These are phyloP conservation scores for Phytophthora vignae DNA, from an alignment of 352 stramenopile genomes.

Conservation along the genomic window DNA sequence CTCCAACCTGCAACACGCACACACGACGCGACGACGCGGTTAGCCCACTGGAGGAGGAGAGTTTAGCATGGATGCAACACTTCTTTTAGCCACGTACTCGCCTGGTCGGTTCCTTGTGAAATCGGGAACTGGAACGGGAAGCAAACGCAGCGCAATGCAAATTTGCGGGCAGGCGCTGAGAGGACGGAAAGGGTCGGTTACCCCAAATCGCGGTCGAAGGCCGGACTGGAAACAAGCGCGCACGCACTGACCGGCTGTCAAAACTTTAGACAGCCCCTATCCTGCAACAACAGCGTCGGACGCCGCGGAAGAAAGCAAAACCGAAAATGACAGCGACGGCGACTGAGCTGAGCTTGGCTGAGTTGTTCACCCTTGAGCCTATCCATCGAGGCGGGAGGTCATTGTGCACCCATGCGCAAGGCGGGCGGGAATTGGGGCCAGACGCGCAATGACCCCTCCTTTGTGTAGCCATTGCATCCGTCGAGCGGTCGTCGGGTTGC, in stretches of 20 bases:
- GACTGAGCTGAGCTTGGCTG: too few relatives aligned
- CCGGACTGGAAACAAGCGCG: background rate
- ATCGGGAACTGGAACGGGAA: conserved; percentile 13
- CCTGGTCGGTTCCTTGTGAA: conserved; percentile 2
- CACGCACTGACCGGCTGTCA: conserved; percentile 36
- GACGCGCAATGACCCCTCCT: conserved; percentile 17
- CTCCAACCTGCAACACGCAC: conserved; percentile 5
- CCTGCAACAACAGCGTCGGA: background rate
- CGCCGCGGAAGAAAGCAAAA: conserved; percentile 18
- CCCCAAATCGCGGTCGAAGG: conserved; percentile 23
- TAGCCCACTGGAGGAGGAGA: background rate
- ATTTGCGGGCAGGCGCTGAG: conserved; percentile 4
- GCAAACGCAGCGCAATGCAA: background rate
- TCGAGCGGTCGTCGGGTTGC: conserved; percentile 24
- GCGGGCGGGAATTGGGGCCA: conserved; percentile 10
- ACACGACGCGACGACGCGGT: conserved; percentile 5
- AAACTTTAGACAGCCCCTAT: background rate
- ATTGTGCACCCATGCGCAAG: conserved; percentile 13
- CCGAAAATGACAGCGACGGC: conserved; percentile 19
- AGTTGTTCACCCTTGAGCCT: background rate
- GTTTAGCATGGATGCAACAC: too few relatives aligned
- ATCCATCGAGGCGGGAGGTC: conserved; percentile 13
- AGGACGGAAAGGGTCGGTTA: conserved; percentile 19
- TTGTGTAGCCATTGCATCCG: conserved; percentile 23
- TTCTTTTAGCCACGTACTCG: background rate